Evolutionary conservation across 2,329 filamentous ascomycete genomes (phyloP), one percentile per base, ranked within the genome.

Genomic region (Purpureocillium takamizusanense): DNA sequence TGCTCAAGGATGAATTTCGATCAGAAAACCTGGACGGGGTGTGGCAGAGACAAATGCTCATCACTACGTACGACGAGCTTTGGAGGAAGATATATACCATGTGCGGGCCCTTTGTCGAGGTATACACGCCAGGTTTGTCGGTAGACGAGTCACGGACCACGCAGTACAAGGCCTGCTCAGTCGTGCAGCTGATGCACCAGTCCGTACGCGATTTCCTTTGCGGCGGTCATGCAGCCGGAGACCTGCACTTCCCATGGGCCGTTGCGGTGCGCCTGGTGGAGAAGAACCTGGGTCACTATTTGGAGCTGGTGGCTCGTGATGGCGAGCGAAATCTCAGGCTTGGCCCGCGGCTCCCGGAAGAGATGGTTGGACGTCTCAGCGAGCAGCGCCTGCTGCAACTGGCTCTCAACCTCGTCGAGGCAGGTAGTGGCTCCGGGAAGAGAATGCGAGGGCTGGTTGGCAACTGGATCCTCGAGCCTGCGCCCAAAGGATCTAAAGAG

Each of bases 131-230:
- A 6, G 35, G 29, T 4, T 16, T 32, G 18, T 37, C 35, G 14
- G 35, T 17, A 10, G 31, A 21, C 15, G 31, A 33, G 31, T 39
- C 37, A 18, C 31, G 31, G 4, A 16, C 18, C n/a, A 28, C 35
- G 23, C 15, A 34, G 16, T 39, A 33, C 12, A 23, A 16, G 11
- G 33, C 33, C 2, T 7, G 11, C 18, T 34, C 36, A 23, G 15
- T 42, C 11, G 36, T 42, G 4, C 36, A 42, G 37, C 29, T 42
- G 9, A 42, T 42, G 40, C 40, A 42, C 16, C 36, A 39, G 18
- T 42, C 40, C 11, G 33, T 42, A 3, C 40, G 36, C 3, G 40
- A 42, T n/a, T 42, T 42, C 12, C 29, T 39, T 10, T 33, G 23
- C 13, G 33, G 37, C 23, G 8, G 28, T 7, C n/a, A 13, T 13